Conservation (phyloP, 768 basidiomycete genomes). For the Leccinellum albellum region DNA sequence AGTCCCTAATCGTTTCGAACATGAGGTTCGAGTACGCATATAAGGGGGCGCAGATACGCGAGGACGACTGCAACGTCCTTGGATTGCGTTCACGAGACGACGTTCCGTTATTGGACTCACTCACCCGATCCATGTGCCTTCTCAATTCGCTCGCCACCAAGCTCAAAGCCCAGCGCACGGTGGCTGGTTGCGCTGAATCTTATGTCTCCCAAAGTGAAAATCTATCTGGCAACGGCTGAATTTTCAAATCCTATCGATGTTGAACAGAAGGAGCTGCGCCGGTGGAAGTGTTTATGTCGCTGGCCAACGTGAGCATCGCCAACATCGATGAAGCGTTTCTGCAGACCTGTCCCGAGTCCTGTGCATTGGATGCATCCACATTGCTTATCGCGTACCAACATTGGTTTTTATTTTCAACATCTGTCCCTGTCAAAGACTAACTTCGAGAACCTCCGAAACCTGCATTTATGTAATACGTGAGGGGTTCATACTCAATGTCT, state of each 20-base stretch:
- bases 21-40: slow-evolving; percentile 97
- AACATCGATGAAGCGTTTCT: no score
- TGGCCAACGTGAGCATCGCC: no score
- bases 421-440: no score
- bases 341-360: no score
- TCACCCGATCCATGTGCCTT: slow-evolving; percentile 82
- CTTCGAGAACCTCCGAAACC: no score
- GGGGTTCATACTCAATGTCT: no score
- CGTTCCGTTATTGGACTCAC: slow-evolving; percentile 49
- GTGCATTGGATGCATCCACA: no score
- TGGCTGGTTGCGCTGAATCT: slow-evolving; percentile 93
- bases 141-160: slow-evolving; percentile 84
- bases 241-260: slow-evolving; percentile 44
- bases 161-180: slow-evolving; percentile 84
- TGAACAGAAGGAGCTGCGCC: neutral
- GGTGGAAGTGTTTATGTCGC: no score
- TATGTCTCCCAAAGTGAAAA: slow-evolving; percentile 97
- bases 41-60: slow-evolving; percentile 89
- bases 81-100: neutral
- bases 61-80: slow-evolving; percentile 62
- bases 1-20: slow-evolving; percentile 95
- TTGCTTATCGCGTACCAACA: no score
- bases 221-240: slow-evolving; percentile 88
- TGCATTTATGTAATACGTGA: no score
- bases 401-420: no score